Evolutionary conservation across 495 filamentous ascomycete genomes (phyloP), one percentile per base, ranked within the genome.

Genomic region (Neurospora sp.): DNA sequence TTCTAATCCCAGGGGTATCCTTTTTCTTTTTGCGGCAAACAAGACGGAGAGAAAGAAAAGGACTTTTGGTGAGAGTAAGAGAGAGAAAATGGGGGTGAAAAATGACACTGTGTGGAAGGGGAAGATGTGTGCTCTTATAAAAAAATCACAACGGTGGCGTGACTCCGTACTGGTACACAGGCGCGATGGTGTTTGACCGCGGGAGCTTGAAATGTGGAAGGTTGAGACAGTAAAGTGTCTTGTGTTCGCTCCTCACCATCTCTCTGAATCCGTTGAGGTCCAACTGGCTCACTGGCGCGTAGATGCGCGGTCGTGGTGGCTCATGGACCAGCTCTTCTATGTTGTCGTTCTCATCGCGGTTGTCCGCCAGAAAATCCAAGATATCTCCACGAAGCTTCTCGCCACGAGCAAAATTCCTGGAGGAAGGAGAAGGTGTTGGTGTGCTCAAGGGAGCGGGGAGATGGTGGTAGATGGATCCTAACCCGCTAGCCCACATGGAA

Each of bases 381-480:
- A 76, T 74, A 3, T 71, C 71, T 4, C 35, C 10, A 27, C 73
- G 48, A 14, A 76, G 71, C 4, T 68, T 20, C 16, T 20, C 27
- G n/a, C 71, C 39, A 12, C 9, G 20, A 37, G 37, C 69, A 8
- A 10, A 17, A 6, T 39, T 16, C 9, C 72, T 59, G 22, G 70
- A 35, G 8, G 12, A 31, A 16, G 40, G 3, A 8, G 40, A 27
- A 17, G 39, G 3, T 20, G 40, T 6, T 10, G 22, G 14, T 0
- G 8, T 41, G 44, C 17, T 22, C 20, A 31, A 17, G 10, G 69
- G 40, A 45, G 69, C 69, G 22, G 69, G 40, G 0, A 76, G 42
- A 40, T 71, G 68, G 69, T 81, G 78, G 65, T 75, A 79, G 8
- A 81, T 74, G 27, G 70, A 71, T 9, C 79, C 77, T 3, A 81